Percentiles rank a stretch among this genome's conserved stretches.
Conservation (phyloP, 2,329 filamentous ascomycete species). For the Penicillium rolfsii region DNA sequence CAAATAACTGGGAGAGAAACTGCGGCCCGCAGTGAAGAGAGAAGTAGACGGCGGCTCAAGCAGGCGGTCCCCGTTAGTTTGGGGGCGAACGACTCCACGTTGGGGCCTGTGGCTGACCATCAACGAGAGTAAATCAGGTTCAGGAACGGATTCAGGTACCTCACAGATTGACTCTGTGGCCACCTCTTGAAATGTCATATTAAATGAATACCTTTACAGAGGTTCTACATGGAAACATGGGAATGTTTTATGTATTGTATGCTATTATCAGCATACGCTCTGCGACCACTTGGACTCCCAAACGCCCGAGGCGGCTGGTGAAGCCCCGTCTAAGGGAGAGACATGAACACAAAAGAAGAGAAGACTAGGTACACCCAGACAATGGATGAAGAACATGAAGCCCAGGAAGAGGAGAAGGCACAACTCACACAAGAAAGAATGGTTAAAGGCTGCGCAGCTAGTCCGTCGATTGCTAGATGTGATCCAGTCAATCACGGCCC, state of each 20-base stretch:
- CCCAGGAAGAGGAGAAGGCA: slow-evolving; percentile 9
- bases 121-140: not conserved
- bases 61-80: not conserved
- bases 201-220: not conserved
- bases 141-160: slow-evolving; percentile 6
- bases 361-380: slow-evolving; percentile 25
- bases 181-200: not conserved
- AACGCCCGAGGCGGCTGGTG: slow-evolving; percentile 26
- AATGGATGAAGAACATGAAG: slow-evolving; percentile 12
- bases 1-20: not conserved
- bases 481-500: not conserved
- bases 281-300: slow-evolving; percentile 23
- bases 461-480: not conserved
- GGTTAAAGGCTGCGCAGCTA: not conserved
- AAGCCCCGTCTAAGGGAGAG: slow-evolving; percentile 23
- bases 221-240: not conserved
- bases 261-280: slow-evolving; percentile 22
- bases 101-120: not conserved
- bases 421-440: slow-evolving; percentile 16
- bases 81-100: slow-evolving; percentile 1
- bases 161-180: not conserved
- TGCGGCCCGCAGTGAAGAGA: not conserved
- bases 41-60: not conserved
- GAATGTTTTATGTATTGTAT: not conserved
- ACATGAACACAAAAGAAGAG: slow-evolving; percentile 19